Percentiles rank a stretch among this genome's conserved stretches.
Evolutionary conservation across 352 stramenopile species (phyloP).

Genomic region (Saprolegnia diclina): DNA sequence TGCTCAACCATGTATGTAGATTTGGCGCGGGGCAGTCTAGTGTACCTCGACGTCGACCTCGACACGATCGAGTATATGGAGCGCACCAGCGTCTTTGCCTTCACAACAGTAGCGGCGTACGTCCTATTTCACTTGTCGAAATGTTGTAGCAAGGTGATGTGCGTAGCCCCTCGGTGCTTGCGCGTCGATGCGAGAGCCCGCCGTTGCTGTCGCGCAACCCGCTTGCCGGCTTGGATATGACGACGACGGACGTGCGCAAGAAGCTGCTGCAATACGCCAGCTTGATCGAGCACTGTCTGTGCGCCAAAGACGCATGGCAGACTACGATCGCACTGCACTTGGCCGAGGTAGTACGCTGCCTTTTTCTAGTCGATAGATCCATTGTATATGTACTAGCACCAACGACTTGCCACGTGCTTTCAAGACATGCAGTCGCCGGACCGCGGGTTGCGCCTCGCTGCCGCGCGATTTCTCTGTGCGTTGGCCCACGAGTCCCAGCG

Average conservation of each 20-base stretch:
- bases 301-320: conserved; percentile 7
- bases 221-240: conserved; percentile 9
- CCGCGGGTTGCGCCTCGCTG: conserved; percentile 12
- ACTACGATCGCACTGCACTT: conserved; percentile 10
- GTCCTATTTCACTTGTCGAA: background rate
- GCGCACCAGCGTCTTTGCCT: conserved; percentile 22
- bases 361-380: background rate
- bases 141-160: background rate
- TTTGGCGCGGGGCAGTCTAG: background rate
- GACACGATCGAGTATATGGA: conserved; percentile 17
- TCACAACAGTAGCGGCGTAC: background rate
- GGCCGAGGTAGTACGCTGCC: background rate
- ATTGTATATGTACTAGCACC: background rate
- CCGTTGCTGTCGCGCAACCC: conserved; percentile 1
- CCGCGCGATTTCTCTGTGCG: conserved; percentile 19
- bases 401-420: conserved; percentile 14
- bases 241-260: conserved; percentile 8
- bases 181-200: background rate
- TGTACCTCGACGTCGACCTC: conserved; percentile 19
- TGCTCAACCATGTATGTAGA: background rate
- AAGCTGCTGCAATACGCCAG: conserved; percentile 13
- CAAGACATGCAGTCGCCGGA: conserved; percentile 19
- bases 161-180: background rate
- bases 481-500: conserved; percentile 19
- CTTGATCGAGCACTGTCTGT: conserved; percentile 23